Base-by-base conservation (phyloP, 352 stramenopile species). In the Globisporangium emineosum region DNA sequence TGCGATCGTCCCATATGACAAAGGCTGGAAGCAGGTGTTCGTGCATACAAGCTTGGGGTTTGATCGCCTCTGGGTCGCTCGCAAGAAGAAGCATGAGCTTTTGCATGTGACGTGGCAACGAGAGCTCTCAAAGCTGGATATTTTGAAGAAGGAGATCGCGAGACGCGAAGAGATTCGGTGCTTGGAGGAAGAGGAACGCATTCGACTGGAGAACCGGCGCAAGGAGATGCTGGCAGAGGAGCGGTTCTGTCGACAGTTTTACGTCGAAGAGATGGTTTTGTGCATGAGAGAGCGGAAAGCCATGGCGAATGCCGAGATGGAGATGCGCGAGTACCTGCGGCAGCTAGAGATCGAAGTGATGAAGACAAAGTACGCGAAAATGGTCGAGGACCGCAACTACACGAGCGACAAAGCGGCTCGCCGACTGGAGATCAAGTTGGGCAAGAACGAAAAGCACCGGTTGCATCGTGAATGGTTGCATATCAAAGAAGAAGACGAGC, bases 141-240 rank as follows among this genome's bases (percentile, higher is more conserved):
- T 79, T 1, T 59, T 93, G 47, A 68, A 76, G 25, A 50, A 75
- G 0, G 82, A 93, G 23, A 71, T 91, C 10, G 67, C 67, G 10
- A 69, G 79, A 30, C 77, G 84, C 1, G 79, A 86, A 54, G 76
- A 88, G 25, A 71, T 90, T 1, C 62, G 66, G n/a, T 76, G 73
- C 15, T 64, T 77, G 3, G 69, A 68, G 23, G 79, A 92, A 43
- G 75, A 77, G 62, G 83, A 93, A 43, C 66, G 79, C 13, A 21
- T 73, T 27, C 60, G 58, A 2, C 64, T 83, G 2, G 81, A 91
- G 25, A 27, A 29, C 1, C 62, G 72, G 5, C 76, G 74, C 2
- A 88, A 83, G 25, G 85, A 89, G 51, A 92, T 93, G 85, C 51
- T 85, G 2, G 73, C 71, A 5, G 85, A 91, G 72, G 85, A 93